Conservation (phyloP, 768 basidiomycete species). For the Boletus rubescentipes region DNA sequence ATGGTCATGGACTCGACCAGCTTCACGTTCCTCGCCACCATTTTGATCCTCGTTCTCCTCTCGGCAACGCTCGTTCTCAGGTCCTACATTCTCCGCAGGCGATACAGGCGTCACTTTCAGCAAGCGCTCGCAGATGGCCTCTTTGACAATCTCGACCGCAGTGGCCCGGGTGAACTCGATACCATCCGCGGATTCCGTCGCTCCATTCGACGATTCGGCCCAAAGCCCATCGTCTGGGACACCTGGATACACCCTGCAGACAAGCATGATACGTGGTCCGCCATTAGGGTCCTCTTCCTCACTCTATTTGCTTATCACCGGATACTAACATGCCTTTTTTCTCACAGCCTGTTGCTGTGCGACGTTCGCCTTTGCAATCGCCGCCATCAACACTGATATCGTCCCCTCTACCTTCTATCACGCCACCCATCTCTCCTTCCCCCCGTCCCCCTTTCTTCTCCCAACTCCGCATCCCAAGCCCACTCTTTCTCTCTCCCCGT, state of each 20-base stretch:
- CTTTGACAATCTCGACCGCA: constrained; percentile 32
- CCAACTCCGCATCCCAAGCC: constrained; percentile 7
- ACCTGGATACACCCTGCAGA: constrained; percentile 7
- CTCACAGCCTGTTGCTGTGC: constrained; percentile 20
- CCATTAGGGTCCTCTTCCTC: constrained; percentile 13
- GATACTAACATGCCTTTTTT: background rate
- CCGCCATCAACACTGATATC: background rate
- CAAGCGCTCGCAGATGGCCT: constrained; percentile 52
- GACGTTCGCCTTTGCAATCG: background rate
- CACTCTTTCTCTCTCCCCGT: background rate
- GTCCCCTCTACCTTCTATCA: background rate
- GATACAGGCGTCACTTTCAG: constrained; percentile 53
- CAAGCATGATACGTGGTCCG: constrained; percentile 6
- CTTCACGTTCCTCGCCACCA: constrained; percentile 71
- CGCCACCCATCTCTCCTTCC: background rate
- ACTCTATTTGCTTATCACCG: background rate
- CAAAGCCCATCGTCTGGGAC: constrained; percentile 20
- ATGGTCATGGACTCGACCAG: constrained; percentile 35
- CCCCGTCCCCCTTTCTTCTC: constrained; percentile 6
- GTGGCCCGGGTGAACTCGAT: background rate
- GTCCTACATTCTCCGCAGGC: constrained; percentile 58
- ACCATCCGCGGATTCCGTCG: constrained; percentile 1
- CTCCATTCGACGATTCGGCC: constrained; percentile 1
- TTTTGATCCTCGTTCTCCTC: constrained; percentile 63
- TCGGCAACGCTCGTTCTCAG: constrained; percentile 65